Evolutionary conservation across 306 rosid genomes (phyloP), one percentile per base, ranked within the genome.

Genomic region (Cicer cuneatum): DNA sequence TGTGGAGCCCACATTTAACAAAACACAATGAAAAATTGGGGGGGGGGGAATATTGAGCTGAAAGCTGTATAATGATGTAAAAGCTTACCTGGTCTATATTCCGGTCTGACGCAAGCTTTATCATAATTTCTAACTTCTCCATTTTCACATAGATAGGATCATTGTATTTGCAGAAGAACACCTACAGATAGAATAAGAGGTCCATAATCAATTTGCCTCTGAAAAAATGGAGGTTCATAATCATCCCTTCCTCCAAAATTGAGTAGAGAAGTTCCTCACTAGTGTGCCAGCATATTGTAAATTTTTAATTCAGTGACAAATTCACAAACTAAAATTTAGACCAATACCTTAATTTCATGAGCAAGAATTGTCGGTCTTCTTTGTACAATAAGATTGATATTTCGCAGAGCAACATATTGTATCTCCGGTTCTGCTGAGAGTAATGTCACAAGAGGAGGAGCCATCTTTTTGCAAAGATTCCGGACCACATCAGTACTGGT

Each of bases 401-500:
- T 95, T 35, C 99, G 90, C 66, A 95, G 80, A 33, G 99, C 98
- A 78, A 95, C 99, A 86, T 95, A 95, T 83, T 95, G 99, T 82
- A 95, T 95, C 89, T 95, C 99, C 40, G 99, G 98, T 87, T 95
- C 99, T 74, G 99, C 96, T 41, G 99, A 92, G 56, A 95, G 93
- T 79, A 95, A 76, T 57, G 99, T 95, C 85, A 95, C 99, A 24
- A 95, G 99, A 66, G 99, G 99, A 81, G 99, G 99, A 77, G 99
- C 99, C 99, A 95, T 95, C 86, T 95, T 95, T 89, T 95, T 95
- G 86, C 99, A 95, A 78, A 95, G 99, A 89, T 92, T 95, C 80
- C 99, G 90, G 70, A 95, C 93, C 18, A 95, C 93, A 73, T 95
- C 99, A 66, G 99, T 87, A 82, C 99, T 92, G 63, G 93, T 86